phyloP scores from a whole-genome alignment of 1,139 yeast species.

The Eremothecium gossypii region DNA sequence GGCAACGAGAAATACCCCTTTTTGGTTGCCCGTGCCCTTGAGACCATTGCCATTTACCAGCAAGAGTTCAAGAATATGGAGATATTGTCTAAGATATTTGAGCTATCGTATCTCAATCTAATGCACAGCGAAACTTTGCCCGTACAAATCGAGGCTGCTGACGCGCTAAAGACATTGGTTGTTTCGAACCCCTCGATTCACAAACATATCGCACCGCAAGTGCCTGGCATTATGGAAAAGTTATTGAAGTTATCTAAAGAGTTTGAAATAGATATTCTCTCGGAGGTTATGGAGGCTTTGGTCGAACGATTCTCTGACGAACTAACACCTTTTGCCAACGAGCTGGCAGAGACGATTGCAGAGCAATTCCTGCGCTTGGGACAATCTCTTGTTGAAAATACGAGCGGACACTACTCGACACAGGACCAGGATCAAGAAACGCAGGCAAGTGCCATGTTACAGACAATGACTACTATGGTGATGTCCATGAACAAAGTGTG shows the following conservation, averaged over 20 bases:
- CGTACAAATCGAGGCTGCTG: conserved; percentile 76
- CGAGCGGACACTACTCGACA: conserved; percentile 37
- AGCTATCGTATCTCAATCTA: conserved; percentile 39
- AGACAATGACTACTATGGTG: conserved; percentile 79
- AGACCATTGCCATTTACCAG: conserved; percentile 57
- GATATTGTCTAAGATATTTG: conserved; percentile 51
- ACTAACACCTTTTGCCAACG: conserved; percentile 85
- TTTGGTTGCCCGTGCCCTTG: conserved; percentile 78
- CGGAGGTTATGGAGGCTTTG: conserved; percentile 90
- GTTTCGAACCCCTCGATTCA: conserved; percentile 53
- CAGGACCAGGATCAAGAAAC: conserved; percentile 65
- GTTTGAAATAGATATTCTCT: conserved; percentile 76
- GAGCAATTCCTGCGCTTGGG: conserved; percentile 72
- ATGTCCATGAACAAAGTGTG: conserved; percentile 73
- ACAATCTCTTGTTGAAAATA: conserved; percentile 48
- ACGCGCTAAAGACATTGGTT: conserved; percentile 75
- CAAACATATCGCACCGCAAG: conserved; percentile 57
- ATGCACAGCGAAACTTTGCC: conserved; percentile 44
- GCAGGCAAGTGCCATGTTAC: conserved; percentile 82
- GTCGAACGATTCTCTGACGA: conserved; percentile 84
- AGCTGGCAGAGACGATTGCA: conserved; percentile 65
- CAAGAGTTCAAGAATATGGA: conserved; percentile 42
- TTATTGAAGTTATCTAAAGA: conserved; percentile 67
- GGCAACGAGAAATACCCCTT: conserved; percentile 56
- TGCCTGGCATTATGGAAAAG: conserved; percentile 75